phyloP scores from a whole-genome alignment of 768 basidiomycete genomes.

The Lenzites betulinus region DNA sequence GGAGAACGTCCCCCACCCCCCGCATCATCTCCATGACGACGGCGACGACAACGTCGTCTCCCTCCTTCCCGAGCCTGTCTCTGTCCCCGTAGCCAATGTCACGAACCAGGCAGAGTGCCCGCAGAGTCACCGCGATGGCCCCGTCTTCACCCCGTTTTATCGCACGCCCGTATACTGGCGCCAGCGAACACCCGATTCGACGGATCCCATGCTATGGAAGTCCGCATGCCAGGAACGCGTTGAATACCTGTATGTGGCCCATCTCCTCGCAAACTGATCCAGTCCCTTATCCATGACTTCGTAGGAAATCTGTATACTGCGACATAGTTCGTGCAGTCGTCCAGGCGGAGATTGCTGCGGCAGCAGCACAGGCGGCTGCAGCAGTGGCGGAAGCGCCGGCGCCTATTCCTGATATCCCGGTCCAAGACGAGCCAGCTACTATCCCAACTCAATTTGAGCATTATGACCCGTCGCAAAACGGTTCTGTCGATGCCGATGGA shows the following conservation, averaged over 20 bases:
- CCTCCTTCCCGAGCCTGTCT: background rate
- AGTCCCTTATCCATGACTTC: background rate
- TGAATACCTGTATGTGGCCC: slow-evolving; percentile 14
- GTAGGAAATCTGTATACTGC: slow-evolving; percentile 7
- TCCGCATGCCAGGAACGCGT: slow-evolving; percentile 20
- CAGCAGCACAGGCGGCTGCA: background rate
- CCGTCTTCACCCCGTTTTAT: slow-evolving; percentile 9
- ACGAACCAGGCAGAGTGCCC: no score
- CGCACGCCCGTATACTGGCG: background rate
- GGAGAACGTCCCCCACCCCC: background rate
- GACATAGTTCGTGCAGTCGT: slow-evolving; percentile 16
- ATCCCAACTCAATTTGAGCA: slow-evolving; percentile 12
- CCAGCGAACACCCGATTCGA: background rate
- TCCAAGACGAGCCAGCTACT: background rate
- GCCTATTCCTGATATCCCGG: background rate
- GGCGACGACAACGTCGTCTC: background rate
- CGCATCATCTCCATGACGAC: background rate
- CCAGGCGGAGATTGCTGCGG: slow-evolving; percentile 10
- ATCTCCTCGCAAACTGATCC: background rate
- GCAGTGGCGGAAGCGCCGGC: background rate
- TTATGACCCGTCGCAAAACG: slow-evolving; percentile 13
- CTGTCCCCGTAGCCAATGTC: background rate
- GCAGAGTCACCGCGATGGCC: no score
- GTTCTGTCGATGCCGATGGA: slow-evolving; percentile 4
- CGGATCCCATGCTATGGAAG: slow-evolving; percentile 17